phyloP scores from a whole-genome alignment of 495 filamentous ascomycete genomes.

The Tetracladium marchalianum region DNA sequence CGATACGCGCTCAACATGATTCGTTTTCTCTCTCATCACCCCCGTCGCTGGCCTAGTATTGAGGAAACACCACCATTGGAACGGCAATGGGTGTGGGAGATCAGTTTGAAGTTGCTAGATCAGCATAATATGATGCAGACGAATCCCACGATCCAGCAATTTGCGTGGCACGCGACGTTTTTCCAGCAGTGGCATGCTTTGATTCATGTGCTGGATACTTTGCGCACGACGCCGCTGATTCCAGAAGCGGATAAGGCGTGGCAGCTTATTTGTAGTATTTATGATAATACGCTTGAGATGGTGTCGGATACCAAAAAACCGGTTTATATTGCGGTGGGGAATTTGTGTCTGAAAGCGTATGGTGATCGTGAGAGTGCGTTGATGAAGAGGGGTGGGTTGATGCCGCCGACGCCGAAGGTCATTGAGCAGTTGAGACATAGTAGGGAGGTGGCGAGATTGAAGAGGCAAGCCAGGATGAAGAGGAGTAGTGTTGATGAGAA shows the following conservation, averaged over 20 bases:
- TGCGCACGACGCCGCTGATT: conserved; percentile 56
- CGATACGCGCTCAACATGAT: conserved; percentile 40
- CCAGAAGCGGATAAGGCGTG: conserved; percentile 67
- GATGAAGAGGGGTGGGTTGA: conserved; percentile 20
- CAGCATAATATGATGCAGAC: conserved; percentile 52
- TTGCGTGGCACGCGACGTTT: conserved; percentile 71
- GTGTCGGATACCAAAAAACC: conserved; percentile 20
- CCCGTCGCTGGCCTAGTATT: conserved; percentile 18
- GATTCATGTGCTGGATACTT: conserved; percentile 63
- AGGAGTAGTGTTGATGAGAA: background rate
- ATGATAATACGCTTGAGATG: conserved; percentile 20
- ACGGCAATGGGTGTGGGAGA: conserved; percentile 60
- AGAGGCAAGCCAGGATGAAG: conserved; percentile 33
- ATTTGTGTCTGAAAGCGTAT: conserved; percentile 26
- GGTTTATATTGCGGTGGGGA: conserved; percentile 22
- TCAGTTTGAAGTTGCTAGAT: conserved; percentile 64
- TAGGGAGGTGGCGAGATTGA: conserved; percentile 53
- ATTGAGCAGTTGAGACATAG: conserved; percentile 30
- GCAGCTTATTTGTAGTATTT: conserved; percentile 55
- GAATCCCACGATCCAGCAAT: conserved; percentile 49
- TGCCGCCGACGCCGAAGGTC: conserved; percentile 37
- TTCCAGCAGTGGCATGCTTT: conserved; percentile 71
- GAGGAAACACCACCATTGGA: conserved; percentile 30
- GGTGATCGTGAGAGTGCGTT: conserved; percentile 18
- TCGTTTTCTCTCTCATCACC: conserved; percentile 19